A percentile compares a stretch with the other conserved stretches of the same genome.
Conservation (phyloP, 805 yeast species). For the Candida manassasensis region DNA sequence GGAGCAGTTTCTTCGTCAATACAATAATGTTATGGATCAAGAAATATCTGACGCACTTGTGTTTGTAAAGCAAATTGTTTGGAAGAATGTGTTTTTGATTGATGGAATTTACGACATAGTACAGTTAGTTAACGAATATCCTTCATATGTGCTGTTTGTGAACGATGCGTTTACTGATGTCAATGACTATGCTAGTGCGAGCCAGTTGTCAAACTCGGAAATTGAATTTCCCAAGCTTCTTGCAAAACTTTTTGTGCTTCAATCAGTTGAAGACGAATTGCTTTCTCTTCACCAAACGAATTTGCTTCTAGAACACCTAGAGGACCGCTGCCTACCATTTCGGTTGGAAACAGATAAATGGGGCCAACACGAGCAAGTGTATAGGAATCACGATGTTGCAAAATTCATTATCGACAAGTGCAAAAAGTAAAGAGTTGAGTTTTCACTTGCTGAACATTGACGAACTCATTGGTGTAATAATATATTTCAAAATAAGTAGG, state of each 20-base stretch:
- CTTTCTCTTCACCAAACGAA: slow-evolving; percentile 48
- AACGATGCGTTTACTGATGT: slow-evolving; percentile 46
- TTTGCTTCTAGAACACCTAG: slow-evolving; percentile 32
- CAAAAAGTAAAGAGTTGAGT: no score
- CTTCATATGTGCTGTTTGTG: slow-evolving; percentile 53
- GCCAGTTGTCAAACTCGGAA: slow-evolving; percentile 18
- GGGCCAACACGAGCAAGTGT: slow-evolving; percentile 69
- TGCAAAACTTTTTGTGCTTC: slow-evolving; percentile 40
- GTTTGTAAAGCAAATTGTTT: slow-evolving; percentile 4
- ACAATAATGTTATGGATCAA: not conserved
- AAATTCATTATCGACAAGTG: slow-evolving; percentile 8
- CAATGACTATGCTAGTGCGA: slow-evolving; percentile 18
- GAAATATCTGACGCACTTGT: slow-evolving; percentile 4
- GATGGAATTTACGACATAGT: slow-evolving; percentile 69
- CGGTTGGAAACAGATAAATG: slow-evolving; percentile 25
- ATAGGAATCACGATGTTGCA: slow-evolving; percentile 37
- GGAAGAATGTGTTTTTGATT: slow-evolving; percentile 25
- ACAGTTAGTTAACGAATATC: slow-evolving; percentile 55
- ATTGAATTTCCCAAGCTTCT: not conserved
- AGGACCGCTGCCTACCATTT: slow-evolving; percentile 9
- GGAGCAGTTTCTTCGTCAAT: not conserved
- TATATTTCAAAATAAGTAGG: no score
- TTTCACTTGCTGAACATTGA: no score
- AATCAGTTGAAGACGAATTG: slow-evolving; percentile 66
- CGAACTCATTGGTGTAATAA: no score